These are phyloP conservation scores for Mycena sanguinolenta DNA, from an alignment of 768 basidiomycete species.

Conservation along the genomic window DNA sequence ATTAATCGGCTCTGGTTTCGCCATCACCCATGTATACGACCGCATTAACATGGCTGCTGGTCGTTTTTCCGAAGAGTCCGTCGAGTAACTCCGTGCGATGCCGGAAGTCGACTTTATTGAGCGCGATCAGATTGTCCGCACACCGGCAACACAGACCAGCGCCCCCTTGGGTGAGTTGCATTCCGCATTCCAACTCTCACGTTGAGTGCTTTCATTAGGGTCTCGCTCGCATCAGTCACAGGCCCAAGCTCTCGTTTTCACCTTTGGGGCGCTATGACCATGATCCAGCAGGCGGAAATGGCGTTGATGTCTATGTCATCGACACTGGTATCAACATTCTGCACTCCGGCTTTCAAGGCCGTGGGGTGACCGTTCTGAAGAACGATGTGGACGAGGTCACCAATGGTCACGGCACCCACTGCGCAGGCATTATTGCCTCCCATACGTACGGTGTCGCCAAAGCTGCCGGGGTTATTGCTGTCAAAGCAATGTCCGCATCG, in stretches of 20 bases:
- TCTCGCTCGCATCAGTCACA: conserved; percentile 94
- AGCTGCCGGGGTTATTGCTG: conserved; percentile 88
- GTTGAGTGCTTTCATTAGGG: conserved; percentile 67
- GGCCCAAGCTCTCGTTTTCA: conserved; percentile 75
- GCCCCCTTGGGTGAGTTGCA: conserved; percentile 87
- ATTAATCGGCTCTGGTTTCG: conserved; percentile 62
- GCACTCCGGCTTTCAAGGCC: conserved; percentile 90
- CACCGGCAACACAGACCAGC: conserved; percentile 72
- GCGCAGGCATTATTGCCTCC: conserved; percentile 97
- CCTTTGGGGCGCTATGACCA: conserved; percentile 91
- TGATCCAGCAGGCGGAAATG: conserved; percentile 79
- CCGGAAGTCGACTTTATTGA: conserved; percentile 96
- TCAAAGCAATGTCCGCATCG: conserved; percentile 96
- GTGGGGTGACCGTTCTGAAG: conserved; percentile 90
- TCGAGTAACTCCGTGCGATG: conserved; percentile 82
- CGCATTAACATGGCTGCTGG: conserved; percentile 83
- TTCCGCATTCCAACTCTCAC: not conserved
- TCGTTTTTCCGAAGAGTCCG: conserved; percentile 73
- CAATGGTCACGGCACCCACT: conserved; percentile 96
- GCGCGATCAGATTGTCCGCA: conserved; percentile 90
- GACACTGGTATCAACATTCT: conserved; percentile 91
- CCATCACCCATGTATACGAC: conserved; percentile 83
- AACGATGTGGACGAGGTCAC: conserved; percentile 90
- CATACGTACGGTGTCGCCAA: conserved; percentile 96
- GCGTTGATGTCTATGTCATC: conserved; percentile 92